Evolutionary conservation across 495 filamentous ascomycete species (phyloP).

Genomic region (Penicillium subrubescens): DNA sequence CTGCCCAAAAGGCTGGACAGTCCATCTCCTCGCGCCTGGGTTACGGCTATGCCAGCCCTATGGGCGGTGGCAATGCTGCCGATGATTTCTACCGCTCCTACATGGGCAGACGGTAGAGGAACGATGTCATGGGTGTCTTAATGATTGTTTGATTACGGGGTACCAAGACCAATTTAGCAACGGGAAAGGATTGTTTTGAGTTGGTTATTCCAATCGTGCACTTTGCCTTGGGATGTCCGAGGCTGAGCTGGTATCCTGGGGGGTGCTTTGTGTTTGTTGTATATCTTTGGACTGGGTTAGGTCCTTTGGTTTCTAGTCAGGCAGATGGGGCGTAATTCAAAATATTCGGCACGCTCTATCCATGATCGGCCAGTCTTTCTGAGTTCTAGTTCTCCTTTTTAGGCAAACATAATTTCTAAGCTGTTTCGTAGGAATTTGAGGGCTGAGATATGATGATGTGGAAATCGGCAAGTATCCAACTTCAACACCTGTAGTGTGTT

Average conservation of each 20-base stretch:
- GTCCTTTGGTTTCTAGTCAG: neutral
- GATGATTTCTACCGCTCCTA: conserved; percentile 85
- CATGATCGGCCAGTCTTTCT: neutral
- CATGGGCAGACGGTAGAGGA: conserved; percentile 59
- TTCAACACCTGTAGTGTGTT: neutral
- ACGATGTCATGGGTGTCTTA: conserved; percentile 18
- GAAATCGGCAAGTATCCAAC: neutral
- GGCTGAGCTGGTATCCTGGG: neutral
- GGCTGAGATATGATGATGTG: neutral
- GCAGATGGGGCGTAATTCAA: neutral
- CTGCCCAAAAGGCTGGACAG: conserved; percentile 74
- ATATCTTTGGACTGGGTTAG: neutral
- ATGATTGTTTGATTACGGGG: conserved; percentile 22
- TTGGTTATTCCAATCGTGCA: conserved; percentile 2
- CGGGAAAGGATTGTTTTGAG: conserved; percentile 18
- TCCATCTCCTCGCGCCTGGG: conserved; percentile 69
- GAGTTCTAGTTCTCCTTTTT: neutral
- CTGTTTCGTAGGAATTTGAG: neutral
- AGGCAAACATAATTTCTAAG: neutral
- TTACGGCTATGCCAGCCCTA: conserved; percentile 53
- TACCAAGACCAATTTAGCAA: conserved; percentile 11
- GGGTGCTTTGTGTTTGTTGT: conserved; percentile 4
- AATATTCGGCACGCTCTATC: neutral
- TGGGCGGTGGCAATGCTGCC: conserved; percentile 60
- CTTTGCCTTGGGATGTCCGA: neutral